Base-by-base conservation (phyloP, 1,284 basidiomycete species). In the Tilletia setariae region DNA sequence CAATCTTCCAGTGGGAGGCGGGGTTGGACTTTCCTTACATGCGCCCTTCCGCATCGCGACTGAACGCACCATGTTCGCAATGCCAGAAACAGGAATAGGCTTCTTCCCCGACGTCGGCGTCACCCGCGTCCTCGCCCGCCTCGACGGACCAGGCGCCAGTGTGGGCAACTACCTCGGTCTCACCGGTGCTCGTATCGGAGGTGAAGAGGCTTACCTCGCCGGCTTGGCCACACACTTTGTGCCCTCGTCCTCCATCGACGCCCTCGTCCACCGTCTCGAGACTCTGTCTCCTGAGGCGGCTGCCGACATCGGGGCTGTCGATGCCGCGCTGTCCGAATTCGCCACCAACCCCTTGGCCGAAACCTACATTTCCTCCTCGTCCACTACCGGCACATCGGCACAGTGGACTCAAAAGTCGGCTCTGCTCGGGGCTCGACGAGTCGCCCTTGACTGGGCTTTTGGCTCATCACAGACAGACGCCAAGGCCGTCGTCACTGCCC, bases 41-140 rank as follows among this genome's bases (percentile, higher is more conserved):
- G 94, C 94, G 2, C 88, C 90, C 0, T 93, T 98, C 84, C 88
- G 96, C 71, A 87, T 99, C 69, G 94, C 94, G 2, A 98, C 96
- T 2, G 93, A 97, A 83, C 91, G 91, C 56, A 97, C 95, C 0
- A n/a, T 81, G 56, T 79, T 79, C 46, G 91, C 94, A n/a, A 98
- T 98, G 95, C 96, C 96, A 43, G 80, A 82, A 70, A 80, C 79
- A 9, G 78, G 76, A n/a, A 82, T 82, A 51, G 80, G 80, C 44
- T 81, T 79, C 71, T 82, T 86, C 76, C 93, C 93, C 35, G 93
- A 95, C 83, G 95, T 98, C 63, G 96, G 96, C 44, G 91, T 91
- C 51, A 94, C 89, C 75, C 91, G 90, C 84, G 94, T 93, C 84
- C 86, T 98, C 66, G 89, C 93, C 32, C 88, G 90, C 74, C 85